Percentiles rank a stretch among this genome's conserved stretches.
phyloP scores from a whole-genome alignment of 768 basidiomycete genomes.

The Hemileccinum rubropunctum region DNA sequence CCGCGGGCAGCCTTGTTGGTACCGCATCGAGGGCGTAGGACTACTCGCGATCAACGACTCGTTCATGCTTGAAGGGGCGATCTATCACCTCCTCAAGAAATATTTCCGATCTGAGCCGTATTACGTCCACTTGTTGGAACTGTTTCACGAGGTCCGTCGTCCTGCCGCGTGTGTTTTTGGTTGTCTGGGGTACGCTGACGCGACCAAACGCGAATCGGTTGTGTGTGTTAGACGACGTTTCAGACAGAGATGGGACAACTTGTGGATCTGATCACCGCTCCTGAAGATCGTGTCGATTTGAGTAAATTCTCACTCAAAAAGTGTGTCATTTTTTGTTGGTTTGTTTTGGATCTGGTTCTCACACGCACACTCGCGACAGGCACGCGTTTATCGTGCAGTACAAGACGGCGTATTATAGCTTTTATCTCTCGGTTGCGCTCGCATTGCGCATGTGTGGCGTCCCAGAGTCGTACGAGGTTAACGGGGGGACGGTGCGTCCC shows the following conservation, averaged over 20 bases:
- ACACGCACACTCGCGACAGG: constrained; percentile 37
- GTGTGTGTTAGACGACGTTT: constrained; percentile 51
- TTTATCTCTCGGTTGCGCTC: constrained; percentile 97
- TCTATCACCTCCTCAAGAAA: constrained; percentile 85
- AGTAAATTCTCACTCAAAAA: constrained; percentile 84
- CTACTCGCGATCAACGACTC: constrained; percentile 94
- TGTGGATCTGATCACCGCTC: constrained; percentile 93
- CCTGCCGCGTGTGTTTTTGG: too few species aligned
- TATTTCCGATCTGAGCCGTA: constrained; percentile 79
- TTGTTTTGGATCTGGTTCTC: background rate
- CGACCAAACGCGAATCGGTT: too few species aligned
- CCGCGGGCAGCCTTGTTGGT: constrained; percentile 95
- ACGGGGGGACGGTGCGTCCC: constrained; percentile 45
- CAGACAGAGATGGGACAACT: constrained; percentile 97
- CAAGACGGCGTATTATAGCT: constrained; percentile 98
- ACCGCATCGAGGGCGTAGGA: constrained; percentile 56
- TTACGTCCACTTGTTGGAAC: constrained; percentile 87
- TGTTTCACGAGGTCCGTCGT: constrained; percentile 78
- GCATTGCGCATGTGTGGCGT: constrained; percentile 80
- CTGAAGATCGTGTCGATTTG: constrained; percentile 86
- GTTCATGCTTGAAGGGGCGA: constrained; percentile 93
- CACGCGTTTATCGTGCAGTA: constrained; percentile 92
- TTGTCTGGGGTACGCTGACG: background rate
- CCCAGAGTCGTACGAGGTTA: constrained; percentile 45
- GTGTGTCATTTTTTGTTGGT: constrained; percentile 36